Percentiles rank a stretch among this genome's conserved stretches.
These are phyloP conservation scores for Coprinopsis sp. DNA, from an alignment of 768 basidiomycete genomes.

Conservation along the genomic window DNA sequence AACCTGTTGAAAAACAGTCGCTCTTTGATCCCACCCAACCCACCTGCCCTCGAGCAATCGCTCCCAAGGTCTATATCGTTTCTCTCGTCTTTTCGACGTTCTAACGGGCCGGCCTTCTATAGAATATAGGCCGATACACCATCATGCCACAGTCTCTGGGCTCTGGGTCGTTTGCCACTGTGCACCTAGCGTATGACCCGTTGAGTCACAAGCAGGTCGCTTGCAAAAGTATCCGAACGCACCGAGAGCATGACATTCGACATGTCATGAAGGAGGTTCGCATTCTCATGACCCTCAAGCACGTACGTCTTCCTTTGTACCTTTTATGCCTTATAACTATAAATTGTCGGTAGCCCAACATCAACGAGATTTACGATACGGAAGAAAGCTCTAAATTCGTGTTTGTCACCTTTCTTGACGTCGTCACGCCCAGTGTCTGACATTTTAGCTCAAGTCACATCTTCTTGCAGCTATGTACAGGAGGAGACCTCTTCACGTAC, in stretches of 20 bases:
- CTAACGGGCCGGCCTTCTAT: slow-evolving; percentile 4
- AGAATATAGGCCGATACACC: slow-evolving; percentile 63
- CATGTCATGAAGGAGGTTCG: slow-evolving; percentile 76
- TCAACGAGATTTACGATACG: slow-evolving; percentile 72
- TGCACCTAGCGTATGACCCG: slow-evolving; percentile 71
- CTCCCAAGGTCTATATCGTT: slow-evolving; percentile 42
- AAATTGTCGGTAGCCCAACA: slow-evolving; percentile 56
- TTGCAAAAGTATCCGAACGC: slow-evolving; percentile 74
- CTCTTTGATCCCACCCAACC: slow-evolving; percentile 65
- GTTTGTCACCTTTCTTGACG: slow-evolving; percentile 25
- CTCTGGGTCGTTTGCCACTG: slow-evolving; percentile 77
- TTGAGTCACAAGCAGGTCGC: slow-evolving; percentile 67
- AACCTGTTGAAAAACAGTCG: slow-evolving; percentile 45
- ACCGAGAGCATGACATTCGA: slow-evolving; percentile 51
- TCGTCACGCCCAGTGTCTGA: background rate
- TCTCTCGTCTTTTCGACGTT: too few species aligned
- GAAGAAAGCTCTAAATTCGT: slow-evolving; percentile 59
- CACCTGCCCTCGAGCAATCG: slow-evolving; percentile 25
- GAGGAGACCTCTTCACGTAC: slow-evolving; percentile 86
- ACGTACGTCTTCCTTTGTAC: slow-evolving; percentile 42
- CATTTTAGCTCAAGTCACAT: slow-evolving; percentile 49
- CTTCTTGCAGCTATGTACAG: slow-evolving; percentile 81
- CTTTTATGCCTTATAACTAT: background rate
- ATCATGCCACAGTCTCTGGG: slow-evolving; percentile 81
- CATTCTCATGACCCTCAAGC: slow-evolving; percentile 65